A percentile compares a stretch with the other conserved stretches of the same genome.
These are phyloP conservation scores for Fagopyrum esculentum DNA, from an alignment of 148 eudicot genomes.

Conservation along the genomic window DNA sequence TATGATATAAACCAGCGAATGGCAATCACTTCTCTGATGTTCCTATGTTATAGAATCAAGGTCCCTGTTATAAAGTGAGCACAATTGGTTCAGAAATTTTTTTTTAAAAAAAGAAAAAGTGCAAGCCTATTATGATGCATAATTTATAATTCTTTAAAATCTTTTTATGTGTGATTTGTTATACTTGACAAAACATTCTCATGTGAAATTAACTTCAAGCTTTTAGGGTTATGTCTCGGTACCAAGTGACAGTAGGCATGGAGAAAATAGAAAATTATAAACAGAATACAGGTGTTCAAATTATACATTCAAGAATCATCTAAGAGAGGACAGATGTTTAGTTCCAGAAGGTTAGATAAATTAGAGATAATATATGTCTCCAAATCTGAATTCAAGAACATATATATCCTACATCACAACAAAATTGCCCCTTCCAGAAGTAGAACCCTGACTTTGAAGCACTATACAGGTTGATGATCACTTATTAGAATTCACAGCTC, in stretches of 20 bases:
- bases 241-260: background rate
- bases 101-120: background rate
- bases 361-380: constrained; percentile 1
- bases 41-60: background rate
- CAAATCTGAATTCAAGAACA: background rate
- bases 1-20: background rate
- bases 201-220: background rate
- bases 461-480: background rate
- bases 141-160: background rate
- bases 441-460: constrained; percentile 9
- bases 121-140: background rate
- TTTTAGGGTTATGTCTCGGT: background rate
- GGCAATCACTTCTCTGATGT: background rate
- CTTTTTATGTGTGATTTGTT: background rate
- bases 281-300: background rate
- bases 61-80: background rate
- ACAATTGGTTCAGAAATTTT: background rate
- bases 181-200: background rate
- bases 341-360: background rate
- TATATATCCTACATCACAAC: background rate
- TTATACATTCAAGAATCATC: background rate
- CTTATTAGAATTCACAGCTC: background rate
- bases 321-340: constrained; percentile 1
- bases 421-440: constrained; percentile 5
- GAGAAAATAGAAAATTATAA: background rate